Evolutionary conservation across 768 basidiomycete genomes (phyloP).

Genomic region (Amanita subjunquillea): DNA sequence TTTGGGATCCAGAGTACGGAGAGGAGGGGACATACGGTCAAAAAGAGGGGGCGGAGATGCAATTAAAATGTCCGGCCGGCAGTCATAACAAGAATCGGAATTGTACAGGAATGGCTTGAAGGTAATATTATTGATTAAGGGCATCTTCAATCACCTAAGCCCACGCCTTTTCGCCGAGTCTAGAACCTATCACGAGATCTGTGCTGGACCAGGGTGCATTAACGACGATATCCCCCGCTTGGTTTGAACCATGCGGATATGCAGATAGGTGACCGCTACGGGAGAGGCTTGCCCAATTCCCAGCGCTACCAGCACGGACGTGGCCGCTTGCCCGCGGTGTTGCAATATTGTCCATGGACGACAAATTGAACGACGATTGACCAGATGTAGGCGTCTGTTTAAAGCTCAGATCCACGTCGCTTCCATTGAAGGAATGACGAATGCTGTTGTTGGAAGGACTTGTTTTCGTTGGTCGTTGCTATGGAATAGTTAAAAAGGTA

Average conservation of each 20-base stretch:
- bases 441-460: slow-evolving; percentile 33
- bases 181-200: slow-evolving; percentile 39
- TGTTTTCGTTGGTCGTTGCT: slow-evolving; percentile 15
- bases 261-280: slow-evolving; percentile 43
- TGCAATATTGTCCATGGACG: slow-evolving; percentile 27
- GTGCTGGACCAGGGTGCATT: slow-evolving; percentile 52
- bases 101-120: slow-evolving; percentile 11
- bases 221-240: slow-evolving; percentile 43
- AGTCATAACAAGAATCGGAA: slow-evolving; percentile 21
- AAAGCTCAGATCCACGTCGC: slow-evolving; percentile 54
- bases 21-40: neutral
- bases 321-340: slow-evolving; percentile 50
- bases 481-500: neutral
- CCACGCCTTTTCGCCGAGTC: slow-evolving; percentile 54
- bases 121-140: neutral
- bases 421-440: slow-evolving; percentile 70
- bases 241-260: slow-evolving; percentile 47
- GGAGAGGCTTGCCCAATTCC: slow-evolving; percentile 64
- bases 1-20: slow-evolving; percentile 6
- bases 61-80: slow-evolving; percentile 32
- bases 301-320: slow-evolving; percentile 69
- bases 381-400: slow-evolving; percentile 43
- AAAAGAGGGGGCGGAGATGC: slow-evolving; percentile 6
- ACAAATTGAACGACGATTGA: slow-evolving; percentile 33
- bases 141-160: slow-evolving; percentile 22